A percentile compares a stretch with the other conserved stretches of the same genome.
These are phyloP conservation scores for Aspergillus puulaauensis DNA, from an alignment of 2,329 filamentous ascomycete genomes.

Conservation along the genomic window DNA sequence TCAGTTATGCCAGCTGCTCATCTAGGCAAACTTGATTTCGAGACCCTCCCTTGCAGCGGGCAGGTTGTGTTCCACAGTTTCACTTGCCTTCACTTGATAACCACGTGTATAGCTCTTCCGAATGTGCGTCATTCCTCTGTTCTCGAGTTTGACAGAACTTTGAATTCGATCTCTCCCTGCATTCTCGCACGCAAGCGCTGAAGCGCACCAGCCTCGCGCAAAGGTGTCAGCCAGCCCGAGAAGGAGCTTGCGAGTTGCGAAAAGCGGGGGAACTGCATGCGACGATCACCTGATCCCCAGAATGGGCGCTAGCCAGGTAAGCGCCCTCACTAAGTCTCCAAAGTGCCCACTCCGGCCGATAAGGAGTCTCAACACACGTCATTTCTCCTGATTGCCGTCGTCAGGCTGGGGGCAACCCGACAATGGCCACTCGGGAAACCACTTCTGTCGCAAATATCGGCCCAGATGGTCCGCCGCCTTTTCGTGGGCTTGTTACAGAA, in stretches of 20 bases:
- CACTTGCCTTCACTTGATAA: not conserved
- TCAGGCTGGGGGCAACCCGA: not conserved
- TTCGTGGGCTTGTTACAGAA: not conserved
- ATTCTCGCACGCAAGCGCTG: not conserved
- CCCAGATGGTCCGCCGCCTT: not conserved
- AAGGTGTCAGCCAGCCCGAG: not conserved
- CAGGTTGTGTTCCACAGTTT: not conserved
- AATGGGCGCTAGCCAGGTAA: constrained; percentile 3
- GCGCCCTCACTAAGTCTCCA: constrained; percentile 11
- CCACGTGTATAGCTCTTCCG: not conserved
- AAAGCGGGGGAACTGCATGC: constrained; percentile 18
- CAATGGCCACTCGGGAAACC: not conserved
- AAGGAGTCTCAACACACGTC: constrained; percentile 17
- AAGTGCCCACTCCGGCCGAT: constrained; percentile 5
- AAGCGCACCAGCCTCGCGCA: not conserved
- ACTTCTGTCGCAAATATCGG: not conserved
- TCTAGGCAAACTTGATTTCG: not conserved
- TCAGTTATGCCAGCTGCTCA: not conserved
- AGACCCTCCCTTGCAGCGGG: not conserved
- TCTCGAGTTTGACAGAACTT: not conserved
- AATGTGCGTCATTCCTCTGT: not conserved
- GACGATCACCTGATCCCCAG: constrained; percentile 24
- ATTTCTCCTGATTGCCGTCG: constrained; percentile 7
- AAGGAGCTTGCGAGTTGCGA: not conserved
- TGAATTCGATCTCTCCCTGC: not conserved